phyloP scores from a whole-genome alignment of 129 eudicot species.

The Smallanthus sonchifolius region DNA sequence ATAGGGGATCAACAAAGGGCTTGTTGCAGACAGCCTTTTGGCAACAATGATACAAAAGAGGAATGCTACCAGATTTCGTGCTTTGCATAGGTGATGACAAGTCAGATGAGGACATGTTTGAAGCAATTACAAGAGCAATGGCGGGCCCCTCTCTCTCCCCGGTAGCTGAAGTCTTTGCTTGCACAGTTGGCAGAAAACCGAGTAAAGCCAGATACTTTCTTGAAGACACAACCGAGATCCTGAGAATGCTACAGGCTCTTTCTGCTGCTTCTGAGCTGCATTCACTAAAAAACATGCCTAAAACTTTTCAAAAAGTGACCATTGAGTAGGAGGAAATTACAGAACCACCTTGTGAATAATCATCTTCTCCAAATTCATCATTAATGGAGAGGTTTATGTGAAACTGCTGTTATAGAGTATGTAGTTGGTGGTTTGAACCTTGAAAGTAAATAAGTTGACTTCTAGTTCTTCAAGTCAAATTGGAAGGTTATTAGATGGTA shows the following conservation, averaged over 20 bases:
- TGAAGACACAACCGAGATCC: slow-evolving; percentile 57
- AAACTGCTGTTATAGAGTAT: neutral
- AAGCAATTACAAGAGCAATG: slow-evolving; percentile 57
- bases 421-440: neutral
- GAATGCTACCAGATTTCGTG: slow-evolving; percentile 71
- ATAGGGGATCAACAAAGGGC: slow-evolving; percentile 83
- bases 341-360: no score
- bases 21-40: slow-evolving; percentile 62
- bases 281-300: no score
- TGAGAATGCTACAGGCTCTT: slow-evolving; percentile 39
- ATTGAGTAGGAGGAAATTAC: no score
- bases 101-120: slow-evolving; percentile 90
- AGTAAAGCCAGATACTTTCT: slow-evolving; percentile 81
- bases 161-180: slow-evolving; percentile 73
- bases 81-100: slow-evolving; percentile 84
- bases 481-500: neutral
- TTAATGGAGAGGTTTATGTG: no score
- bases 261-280: no score
- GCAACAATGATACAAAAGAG: slow-evolving; percentile 50
- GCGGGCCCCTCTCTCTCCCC: slow-evolving; percentile 57
- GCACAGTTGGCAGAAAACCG: slow-evolving; percentile 85
- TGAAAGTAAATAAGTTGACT: neutral
- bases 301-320: no score
- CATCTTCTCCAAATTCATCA: no score
- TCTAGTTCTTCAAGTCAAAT: neutral